Conservation (phyloP, 306 rosid species). For the Sphenostylis stenocarpa region DNA sequence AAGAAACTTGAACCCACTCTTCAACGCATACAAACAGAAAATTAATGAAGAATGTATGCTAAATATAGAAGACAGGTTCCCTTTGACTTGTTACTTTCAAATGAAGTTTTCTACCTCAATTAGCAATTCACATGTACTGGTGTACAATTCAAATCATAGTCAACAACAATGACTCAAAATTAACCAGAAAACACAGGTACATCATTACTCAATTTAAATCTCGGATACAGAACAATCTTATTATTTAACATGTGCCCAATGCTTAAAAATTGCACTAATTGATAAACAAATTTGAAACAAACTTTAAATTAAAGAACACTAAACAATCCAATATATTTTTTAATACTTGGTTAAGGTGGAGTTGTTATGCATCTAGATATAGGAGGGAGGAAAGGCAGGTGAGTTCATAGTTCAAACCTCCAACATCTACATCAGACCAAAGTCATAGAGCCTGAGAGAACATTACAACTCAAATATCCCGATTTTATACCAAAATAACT, state of each 20-base stretch:
- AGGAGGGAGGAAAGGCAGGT: not conserved
- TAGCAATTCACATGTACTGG: not conserved
- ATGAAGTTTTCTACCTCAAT: not conserved
- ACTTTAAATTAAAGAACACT: not conserved
- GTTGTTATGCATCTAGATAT: not conserved
- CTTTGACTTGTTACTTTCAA: not conserved
- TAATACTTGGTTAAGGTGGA: not conserved
- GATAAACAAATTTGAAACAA: not conserved
- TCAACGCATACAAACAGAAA: not conserved
- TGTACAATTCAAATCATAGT: not conserved
- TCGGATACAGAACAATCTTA: not conserved
- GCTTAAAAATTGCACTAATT: not conserved
- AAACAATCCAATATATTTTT: not conserved
- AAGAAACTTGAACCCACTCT: slow-evolving; percentile 4
- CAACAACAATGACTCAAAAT: not conserved
- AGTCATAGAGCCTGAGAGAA: not conserved
- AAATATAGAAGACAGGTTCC: not conserved
- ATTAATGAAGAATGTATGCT: not conserved
- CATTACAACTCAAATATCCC: not conserved
- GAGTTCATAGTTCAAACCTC: not conserved
- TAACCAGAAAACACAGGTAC: not conserved
- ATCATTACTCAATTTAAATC: not conserved
- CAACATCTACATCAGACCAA: not conserved
- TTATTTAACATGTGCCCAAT: not conserved
- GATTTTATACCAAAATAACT: not conserved